phyloP scores from a whole-genome alignment of 768 basidiomycete species.

The Boletellus emodensis region DNA sequence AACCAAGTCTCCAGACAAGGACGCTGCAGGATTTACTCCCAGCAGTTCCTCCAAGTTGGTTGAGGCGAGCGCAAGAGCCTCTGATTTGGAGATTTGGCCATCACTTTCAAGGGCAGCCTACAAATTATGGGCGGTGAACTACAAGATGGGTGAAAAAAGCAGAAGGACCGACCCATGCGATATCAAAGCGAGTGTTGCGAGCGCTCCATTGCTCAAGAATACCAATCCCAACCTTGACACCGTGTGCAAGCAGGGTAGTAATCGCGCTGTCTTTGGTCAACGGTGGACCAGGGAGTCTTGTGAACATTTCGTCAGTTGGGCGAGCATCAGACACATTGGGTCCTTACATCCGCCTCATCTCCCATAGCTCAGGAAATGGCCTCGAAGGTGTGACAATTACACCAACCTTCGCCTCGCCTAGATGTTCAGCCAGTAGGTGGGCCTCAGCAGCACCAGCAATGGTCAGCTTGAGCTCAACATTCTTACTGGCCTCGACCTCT shows the following conservation, averaged over 20 bases:
- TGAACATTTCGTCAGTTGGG: conserved; percentile 7
- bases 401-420: conserved; percentile 64
- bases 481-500: conserved; percentile 49
- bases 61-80: conserved; percentile 52
- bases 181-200: conserved; percentile 74
- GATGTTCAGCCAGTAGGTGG: conserved; percentile 66
- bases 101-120: conserved; percentile 40
- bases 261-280: conserved; percentile 48
- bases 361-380: conserved; percentile 74
- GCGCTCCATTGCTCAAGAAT: conserved; percentile 65
- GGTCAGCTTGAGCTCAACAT: conserved; percentile 48
- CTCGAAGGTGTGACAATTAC: conserved; percentile 65
- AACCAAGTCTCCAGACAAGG: conserved; percentile 48
- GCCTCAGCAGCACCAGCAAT: conserved; percentile 68
- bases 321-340: background rate
- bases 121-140: conserved; percentile 2
- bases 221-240: conserved; percentile 71
- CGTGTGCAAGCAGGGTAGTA: conserved; percentile 56
- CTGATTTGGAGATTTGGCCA: conserved; percentile 37
- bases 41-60: conserved; percentile 51
- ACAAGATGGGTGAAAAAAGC: conserved; percentile 25
- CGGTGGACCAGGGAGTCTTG: conserved; percentile 30
- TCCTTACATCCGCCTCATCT: conserved; percentile 38
- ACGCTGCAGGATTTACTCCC: conserved; percentile 17
- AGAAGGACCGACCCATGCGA: conserved; percentile 63